phyloP scores from a whole-genome alignment of 352 stramenopile species.

The Phytophthora colocasiae region DNA sequence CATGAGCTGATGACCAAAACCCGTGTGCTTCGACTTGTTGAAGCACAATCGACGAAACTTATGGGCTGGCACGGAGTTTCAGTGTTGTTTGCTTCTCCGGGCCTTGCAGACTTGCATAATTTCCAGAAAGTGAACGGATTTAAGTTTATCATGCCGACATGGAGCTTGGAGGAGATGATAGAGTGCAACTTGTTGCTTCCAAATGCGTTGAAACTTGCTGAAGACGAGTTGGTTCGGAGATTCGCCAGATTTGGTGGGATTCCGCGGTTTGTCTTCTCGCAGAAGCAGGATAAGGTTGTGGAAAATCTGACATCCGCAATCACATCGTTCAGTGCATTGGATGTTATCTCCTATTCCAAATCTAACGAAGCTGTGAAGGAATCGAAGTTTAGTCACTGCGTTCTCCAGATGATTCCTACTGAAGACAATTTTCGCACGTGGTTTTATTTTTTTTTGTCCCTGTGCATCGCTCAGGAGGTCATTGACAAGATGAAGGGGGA shows the following conservation, averaged over 20 bases:
- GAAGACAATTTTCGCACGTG: neutral
- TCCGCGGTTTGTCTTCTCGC: neutral
- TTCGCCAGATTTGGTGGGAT: neutral
- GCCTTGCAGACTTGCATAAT: neutral
- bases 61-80: constrained; percentile 18
- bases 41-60: constrained; percentile 10
- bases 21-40: constrained; percentile 33
- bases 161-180: neutral
- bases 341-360: too few species aligned
- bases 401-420: too few species aligned
- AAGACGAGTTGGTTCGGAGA: neutral
- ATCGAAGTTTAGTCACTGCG: too few species aligned
- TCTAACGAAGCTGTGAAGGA: too few species aligned
- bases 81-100: constrained; percentile 20
- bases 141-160: constrained; percentile 4
- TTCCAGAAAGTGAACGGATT: constrained; percentile 5
- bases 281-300: too few species aligned
- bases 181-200: constrained; percentile 1
- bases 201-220: too few species aligned
- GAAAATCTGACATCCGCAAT: too few species aligned
- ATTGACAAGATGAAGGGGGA: constrained; percentile 9
- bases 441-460: constrained; percentile 24
- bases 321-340: too few species aligned
- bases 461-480: constrained; percentile 15
- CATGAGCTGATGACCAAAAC: neutral